phyloP scores from a whole-genome alignment of 2,329 filamentous ascomycete species.

The Massarina eburnea region DNA sequence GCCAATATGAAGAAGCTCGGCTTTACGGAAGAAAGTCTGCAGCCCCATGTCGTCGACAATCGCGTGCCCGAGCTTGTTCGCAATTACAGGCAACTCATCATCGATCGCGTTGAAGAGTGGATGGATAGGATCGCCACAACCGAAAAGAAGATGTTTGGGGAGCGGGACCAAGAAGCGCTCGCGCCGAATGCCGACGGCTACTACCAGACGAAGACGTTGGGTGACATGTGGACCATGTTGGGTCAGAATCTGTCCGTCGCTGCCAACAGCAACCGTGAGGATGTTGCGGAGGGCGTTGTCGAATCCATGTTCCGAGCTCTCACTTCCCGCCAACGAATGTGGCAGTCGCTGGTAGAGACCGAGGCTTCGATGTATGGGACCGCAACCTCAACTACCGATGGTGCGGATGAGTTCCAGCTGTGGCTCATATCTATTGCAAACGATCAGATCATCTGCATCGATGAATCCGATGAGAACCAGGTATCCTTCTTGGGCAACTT shows the following conservation, averaged over 20 bases:
- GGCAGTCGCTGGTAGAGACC: slow-evolving; percentile 85
- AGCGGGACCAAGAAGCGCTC: slow-evolving; percentile 76
- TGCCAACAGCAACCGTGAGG: slow-evolving; percentile 78
- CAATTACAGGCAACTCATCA: slow-evolving; percentile 93
- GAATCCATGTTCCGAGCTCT: slow-evolving; percentile 93
- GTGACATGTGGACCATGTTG: slow-evolving; percentile 97
- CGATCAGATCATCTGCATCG: slow-evolving; percentile 97
- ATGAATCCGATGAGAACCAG: slow-evolving; percentile 72
- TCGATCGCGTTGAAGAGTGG: slow-evolving; percentile 95
- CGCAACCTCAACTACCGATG: slow-evolving; percentile 58
- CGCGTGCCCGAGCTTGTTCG: slow-evolving; percentile 87
- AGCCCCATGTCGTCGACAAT: slow-evolving; percentile 86
- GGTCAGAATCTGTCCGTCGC: slow-evolving; percentile 88
- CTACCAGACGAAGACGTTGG: slow-evolving; percentile 87
- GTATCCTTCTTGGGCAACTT: slow-evolving; percentile 85
- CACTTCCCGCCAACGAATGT: slow-evolving; percentile 77
- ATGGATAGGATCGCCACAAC: slow-evolving; percentile 87
- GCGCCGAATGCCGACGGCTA: slow-evolving; percentile 78
- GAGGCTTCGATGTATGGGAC: slow-evolving; percentile 73
- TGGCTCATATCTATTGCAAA: slow-evolving; percentile 97
- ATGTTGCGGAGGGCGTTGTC: slow-evolving; percentile 92
- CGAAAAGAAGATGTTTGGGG: slow-evolving; percentile 78
- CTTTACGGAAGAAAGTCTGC: slow-evolving; percentile 72
- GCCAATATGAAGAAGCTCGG: slow-evolving; percentile 92
- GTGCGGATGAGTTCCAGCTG: slow-evolving; percentile 74